Evolutionary conservation across 2,329 filamentous ascomycete species (phyloP).

Genomic region (Microsporum canis): DNA sequence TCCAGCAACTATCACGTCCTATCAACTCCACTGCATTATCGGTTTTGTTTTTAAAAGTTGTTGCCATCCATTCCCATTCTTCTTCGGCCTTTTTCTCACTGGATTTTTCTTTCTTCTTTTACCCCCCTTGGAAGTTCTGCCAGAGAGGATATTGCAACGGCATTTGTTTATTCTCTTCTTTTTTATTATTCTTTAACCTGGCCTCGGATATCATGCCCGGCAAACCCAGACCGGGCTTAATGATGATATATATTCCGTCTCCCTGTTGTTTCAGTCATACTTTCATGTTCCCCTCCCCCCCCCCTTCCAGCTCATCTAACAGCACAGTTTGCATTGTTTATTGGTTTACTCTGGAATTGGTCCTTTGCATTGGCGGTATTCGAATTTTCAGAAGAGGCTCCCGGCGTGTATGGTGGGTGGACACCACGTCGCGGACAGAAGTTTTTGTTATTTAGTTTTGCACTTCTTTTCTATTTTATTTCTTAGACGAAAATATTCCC

Average conservation of each 20-base stretch:
- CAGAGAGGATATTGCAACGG: background rate
- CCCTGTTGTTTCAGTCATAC: background rate
- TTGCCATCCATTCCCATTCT: background rate
- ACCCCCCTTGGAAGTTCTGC: background rate
- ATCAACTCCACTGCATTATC: background rate
- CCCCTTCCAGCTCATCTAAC: background rate
- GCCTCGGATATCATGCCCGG: background rate
- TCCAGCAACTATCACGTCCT: background rate
- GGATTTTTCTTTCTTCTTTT: background rate
- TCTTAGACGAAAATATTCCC: background rate
- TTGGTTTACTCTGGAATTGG: background rate
- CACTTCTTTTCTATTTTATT: background rate
- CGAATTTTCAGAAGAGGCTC: background rate
- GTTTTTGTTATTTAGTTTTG: background rate
- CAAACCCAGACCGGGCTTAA: constrained; percentile 1
- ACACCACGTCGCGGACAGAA: background rate
- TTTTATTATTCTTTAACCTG: background rate
- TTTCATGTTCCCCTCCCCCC: background rate
- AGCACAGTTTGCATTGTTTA: background rate
- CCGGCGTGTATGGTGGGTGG: background rate
- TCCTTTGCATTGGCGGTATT: background rate
- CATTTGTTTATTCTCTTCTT: background rate
- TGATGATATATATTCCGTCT: background rate
- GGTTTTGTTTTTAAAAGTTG: constrained; percentile 1
- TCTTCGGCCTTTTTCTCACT: background rate